Percentiles rank a stretch among this genome's conserved stretches.
Evolutionary conservation across 2,329 filamentous ascomycete species (phyloP).

Genomic region (Calonectria hawksworthii): DNA sequence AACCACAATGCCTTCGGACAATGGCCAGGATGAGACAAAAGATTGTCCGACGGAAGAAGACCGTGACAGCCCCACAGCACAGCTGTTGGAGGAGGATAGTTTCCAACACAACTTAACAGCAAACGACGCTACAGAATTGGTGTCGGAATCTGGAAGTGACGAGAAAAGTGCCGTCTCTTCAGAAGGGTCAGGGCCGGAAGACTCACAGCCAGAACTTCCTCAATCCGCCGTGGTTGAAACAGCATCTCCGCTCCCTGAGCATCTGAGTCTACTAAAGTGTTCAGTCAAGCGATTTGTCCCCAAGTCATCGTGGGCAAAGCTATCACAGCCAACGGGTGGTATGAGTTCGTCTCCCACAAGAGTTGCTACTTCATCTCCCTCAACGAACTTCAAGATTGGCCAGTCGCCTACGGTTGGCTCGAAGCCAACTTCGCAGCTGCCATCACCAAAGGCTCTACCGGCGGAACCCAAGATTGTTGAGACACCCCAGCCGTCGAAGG

Average conservation of each 20-base stretch:
- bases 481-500: background rate
- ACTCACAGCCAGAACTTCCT: background rate
- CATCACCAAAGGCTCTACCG: background rate
- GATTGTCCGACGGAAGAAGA: background rate
- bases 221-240: background rate
- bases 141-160: background rate
- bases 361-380: background rate
- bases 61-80: background rate
- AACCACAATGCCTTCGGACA: background rate
- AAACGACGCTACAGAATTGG: background rate
- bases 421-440: background rate
- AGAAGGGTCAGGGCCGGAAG: background rate
- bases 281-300: slow-evolving; percentile 44
- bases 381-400: background rate
- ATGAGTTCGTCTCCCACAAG: slow-evolving; percentile 8
- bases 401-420: background rate
- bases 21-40: background rate
- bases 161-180: background rate
- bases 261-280: slow-evolving; percentile 34
- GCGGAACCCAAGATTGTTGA: background rate
- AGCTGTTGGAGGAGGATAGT: background rate
- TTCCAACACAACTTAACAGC: background rate
- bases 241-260: background rate
- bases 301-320: slow-evolving; percentile 42
- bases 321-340: slow-evolving; percentile 28